Evolutionary conservation across 768 basidiomycete species (phyloP), one percentile per base, ranked within the genome.

Genomic region (Austroboletus festivus): DNA sequence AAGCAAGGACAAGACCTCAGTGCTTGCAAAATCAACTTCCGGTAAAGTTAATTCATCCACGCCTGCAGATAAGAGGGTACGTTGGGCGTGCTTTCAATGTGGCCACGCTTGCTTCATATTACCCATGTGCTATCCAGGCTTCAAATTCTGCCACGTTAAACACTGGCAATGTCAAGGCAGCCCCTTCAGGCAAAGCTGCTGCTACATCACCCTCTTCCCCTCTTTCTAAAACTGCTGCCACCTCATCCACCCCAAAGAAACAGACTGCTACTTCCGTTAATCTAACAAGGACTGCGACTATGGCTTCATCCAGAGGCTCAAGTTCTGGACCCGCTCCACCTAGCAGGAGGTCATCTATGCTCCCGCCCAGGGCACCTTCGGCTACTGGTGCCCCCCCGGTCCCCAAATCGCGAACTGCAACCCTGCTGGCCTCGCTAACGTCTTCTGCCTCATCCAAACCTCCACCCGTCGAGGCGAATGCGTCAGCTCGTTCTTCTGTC

Each of bases 61-160:
- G 18, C 75, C 80, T 47, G 64, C 74, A 10, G 83, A 83, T 40
- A 90, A 86, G 72, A 89, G 85, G 78, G 89, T 84, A 53, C 48
- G 73, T 68, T 44, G 21, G 47, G 44, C 47, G 38, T 53, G 53
- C 53, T 51, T 52, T 6, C 31, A 15, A 33, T 50, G 38, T 48
- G 22, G 48, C 42, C 54, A 52, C 42, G 55, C 33, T 55, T 56
- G 22, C 46, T 58, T 58, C 47, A 59, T 59, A 52, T 61, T 56
- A 51, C 59, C 58, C 62, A 60, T 64, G 54, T 57, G 51, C 46
- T 55, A 54, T 33, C 28, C 61, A 88, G 86, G 76, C 83, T 48
- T 71, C 83, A 57, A 81, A 70, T 65, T 78, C 83, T 48, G 81
- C 83, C 52, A 83, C 83, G 53, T 83, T 84, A 71, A 79, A 82